These are phyloP conservation scores for Trametes punicea DNA, from an alignment of 768 basidiomycete genomes.

Conservation along the genomic window DNA sequence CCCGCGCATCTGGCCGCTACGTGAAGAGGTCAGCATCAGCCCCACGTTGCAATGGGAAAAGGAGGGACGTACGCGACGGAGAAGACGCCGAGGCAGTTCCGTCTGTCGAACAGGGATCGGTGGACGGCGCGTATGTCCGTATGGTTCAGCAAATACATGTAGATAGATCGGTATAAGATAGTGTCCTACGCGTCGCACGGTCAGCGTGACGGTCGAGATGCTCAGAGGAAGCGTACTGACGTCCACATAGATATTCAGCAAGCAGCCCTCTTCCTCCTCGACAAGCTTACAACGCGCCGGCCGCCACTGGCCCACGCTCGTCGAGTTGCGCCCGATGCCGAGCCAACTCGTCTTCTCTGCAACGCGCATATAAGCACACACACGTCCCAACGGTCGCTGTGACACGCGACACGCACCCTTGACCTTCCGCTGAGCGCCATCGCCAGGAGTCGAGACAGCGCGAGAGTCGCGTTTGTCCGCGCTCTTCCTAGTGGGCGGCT, in stretches of 20 bases:
- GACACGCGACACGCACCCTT: slow-evolving; percentile 46
- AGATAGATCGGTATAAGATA: slow-evolving; percentile 68
- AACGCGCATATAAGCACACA: not conserved
- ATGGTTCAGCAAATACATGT: slow-evolving; percentile 68
- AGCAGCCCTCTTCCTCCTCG: slow-evolving; percentile 64
- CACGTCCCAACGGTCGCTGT: not conserved
- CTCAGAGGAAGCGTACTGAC: slow-evolving; percentile 38
- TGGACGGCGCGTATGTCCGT: slow-evolving; percentile 80
- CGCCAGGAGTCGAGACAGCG: slow-evolving; percentile 33
- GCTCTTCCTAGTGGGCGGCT: slow-evolving; percentile 49
- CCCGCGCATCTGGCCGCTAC: slow-evolving; percentile 62
- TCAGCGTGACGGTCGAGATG: slow-evolving; percentile 1
- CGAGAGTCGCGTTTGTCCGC: slow-evolving; percentile 47
- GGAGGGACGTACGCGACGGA: slow-evolving; percentile 49
- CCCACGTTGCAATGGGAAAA: not conserved
- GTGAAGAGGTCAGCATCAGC: not conserved
- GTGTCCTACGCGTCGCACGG: slow-evolving; percentile 47
- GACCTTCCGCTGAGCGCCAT: slow-evolving; percentile 49
- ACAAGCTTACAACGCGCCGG: slow-evolving; percentile 66
- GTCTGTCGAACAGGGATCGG: slow-evolving; percentile 70
- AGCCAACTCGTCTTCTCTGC: slow-evolving; percentile 77
- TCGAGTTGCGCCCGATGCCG: slow-evolving; percentile 47
- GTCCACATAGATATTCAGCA: slow-evolving; percentile 72
- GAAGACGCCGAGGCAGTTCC: slow-evolving; percentile 72
- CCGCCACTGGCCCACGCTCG: slow-evolving; percentile 64